Evolutionary conservation across 345 rosid genomes (phyloP), one percentile per base, ranked within the genome.

Genomic region (Euphorbia lathyris): DNA sequence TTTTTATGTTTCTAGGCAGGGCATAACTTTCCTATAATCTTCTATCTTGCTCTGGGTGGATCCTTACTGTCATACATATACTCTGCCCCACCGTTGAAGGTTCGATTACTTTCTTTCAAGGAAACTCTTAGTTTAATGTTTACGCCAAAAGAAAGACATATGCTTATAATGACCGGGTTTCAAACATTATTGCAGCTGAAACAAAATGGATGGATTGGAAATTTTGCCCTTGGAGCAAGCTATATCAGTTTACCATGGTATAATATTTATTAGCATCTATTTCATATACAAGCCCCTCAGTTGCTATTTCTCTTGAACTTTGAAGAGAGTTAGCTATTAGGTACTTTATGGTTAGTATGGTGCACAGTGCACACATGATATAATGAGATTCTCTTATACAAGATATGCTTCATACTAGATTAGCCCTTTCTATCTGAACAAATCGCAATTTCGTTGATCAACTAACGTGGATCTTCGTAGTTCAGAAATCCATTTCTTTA

Each of bases 21-120:
- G 58, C 99, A 95, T 73, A 63, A 84, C 73, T 81, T 83, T 68
- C 99, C 99, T 25, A 76, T 76, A 67, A 1, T 92, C 51, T 90
- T 92, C 63, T 90, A 85, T 81, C 99, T 95, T 77, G 99, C 99
- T 69, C 9, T 92, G 73, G 99, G 99, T 65, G 99, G 99, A 76
- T 95, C 99, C 58, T 86, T 95, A 69, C 77, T 95, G n/a, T 92
- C 99, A 7, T 92, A 87, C 80, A 84, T 92, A 74, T 95, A 95
- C 84, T 95, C 99, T 56, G 99, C 97, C 79, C 99, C 99, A 23
- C 99, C 99, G 77, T 78, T 95, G 51, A 95, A 92, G 97, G 99
- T 90, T 23, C 72, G 66, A 66, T 66, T 53, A 62, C 74, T 77
- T 17, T 61, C 72, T 17, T 32, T 63, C 45, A 72, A 63, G 14